Evolutionary conservation across 345 rosid genomes (phyloP).

Genomic region (Citropsis articulata): DNA sequence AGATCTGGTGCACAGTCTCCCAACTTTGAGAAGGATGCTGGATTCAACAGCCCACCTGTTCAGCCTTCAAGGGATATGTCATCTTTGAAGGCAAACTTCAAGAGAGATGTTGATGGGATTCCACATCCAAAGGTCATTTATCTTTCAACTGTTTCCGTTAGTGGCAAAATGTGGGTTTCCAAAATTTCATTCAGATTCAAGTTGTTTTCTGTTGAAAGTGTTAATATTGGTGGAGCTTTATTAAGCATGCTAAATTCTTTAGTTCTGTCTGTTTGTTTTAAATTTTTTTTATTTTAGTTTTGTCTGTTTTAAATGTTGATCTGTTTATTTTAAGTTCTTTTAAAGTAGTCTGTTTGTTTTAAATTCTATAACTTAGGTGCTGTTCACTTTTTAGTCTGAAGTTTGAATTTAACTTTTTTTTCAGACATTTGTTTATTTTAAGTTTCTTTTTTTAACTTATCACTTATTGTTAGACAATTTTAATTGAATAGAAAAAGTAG

Average conservation of each 20-base stretch:
- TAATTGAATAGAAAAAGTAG: too few species aligned
- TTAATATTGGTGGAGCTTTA: neutral
- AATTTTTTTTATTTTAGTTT: too few species aligned
- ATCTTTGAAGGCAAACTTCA: slow-evolving; percentile 41
- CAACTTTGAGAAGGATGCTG: slow-evolving; percentile 56
- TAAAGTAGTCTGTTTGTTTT: neutral
- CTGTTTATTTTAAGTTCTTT: too few species aligned
- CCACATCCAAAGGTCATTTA: slow-evolving; percentile 53
- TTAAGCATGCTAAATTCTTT: neutral
- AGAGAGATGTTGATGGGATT: slow-evolving; percentile 40
- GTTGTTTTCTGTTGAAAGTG: neutral
- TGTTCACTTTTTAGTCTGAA: too few species aligned
- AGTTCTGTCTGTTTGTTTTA: neutral
- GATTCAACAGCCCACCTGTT: slow-evolving; percentile 57
- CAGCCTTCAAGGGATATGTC: slow-evolving; percentile 43
- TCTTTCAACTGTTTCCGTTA: slow-evolving; percentile 11
- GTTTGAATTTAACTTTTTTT: too few species aligned
- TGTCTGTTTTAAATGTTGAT: too few species aligned
- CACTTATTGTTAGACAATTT: too few species aligned
- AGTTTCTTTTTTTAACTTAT: too few species aligned
- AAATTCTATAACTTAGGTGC: neutral
- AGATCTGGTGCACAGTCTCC: slow-evolving; percentile 70
- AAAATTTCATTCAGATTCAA: neutral
- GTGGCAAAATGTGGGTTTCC: neutral
- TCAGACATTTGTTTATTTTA: too few species aligned